These are phyloP conservation scores for Leishmania mexicana DNA, from an alignment of 208 protist genomes.

Conservation along the genomic window DNA sequence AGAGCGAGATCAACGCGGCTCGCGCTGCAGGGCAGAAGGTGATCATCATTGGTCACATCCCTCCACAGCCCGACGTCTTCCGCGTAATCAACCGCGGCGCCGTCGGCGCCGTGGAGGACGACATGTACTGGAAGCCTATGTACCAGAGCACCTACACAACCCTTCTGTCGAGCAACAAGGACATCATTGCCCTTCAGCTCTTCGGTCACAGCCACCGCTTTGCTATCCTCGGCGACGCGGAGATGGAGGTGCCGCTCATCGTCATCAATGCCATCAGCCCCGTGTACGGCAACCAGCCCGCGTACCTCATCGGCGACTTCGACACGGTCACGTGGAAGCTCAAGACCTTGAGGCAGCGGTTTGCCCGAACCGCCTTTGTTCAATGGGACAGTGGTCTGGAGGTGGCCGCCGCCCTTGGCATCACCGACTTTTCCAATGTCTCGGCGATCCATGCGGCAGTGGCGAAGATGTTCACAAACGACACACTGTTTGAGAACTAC, in stretches of 20 bases:
- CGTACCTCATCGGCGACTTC: conserved; percentile 67
- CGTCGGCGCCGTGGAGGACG: conserved; percentile 34
- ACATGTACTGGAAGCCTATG: conserved; percentile 75
- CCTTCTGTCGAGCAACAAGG: conserved; percentile 46
- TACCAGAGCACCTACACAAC: conserved; percentile 59
- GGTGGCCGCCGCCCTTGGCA: conserved; percentile 44
- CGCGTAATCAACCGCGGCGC: conserved; percentile 29
- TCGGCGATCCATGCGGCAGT: conserved; percentile 26
- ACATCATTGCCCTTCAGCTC: conserved; percentile 57
- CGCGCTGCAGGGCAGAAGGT: conserved; percentile 49
- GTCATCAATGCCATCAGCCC: conserved; percentile 30
- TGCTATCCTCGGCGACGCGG: conserved; percentile 36
- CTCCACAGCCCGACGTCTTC: conserved; percentile 61
- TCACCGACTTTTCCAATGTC: conserved; percentile 40
- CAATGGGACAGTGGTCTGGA: conserved; percentile 43
- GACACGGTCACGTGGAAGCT: conserved; percentile 32
- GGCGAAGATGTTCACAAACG: conserved; percentile 36
- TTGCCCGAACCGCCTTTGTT: conserved; percentile 22
- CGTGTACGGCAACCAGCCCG: conserved; percentile 61
- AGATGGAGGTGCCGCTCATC: conserved; percentile 31
- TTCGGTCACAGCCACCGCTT: conserved; percentile 86
- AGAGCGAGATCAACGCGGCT: conserved; percentile 40
- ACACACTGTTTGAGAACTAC: conserved; percentile 54
- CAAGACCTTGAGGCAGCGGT: conserved; percentile 51
- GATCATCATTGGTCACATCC: conserved; percentile 80